Conservation (phyloP, 441 rosid genomes). For the Populus hybrid region DNA sequence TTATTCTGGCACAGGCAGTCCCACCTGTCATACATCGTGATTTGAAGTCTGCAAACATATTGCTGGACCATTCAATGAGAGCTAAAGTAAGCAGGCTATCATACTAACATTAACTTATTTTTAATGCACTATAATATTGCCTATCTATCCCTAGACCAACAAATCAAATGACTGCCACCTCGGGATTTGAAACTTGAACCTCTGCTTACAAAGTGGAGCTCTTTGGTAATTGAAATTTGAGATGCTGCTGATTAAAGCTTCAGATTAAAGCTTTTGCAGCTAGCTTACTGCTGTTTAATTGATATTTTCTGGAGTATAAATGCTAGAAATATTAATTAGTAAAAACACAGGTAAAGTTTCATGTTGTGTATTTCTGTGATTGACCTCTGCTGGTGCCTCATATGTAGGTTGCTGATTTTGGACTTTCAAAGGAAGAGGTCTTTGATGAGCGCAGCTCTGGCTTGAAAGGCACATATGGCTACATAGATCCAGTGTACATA, state of each 20-base stretch:
- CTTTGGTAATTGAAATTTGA: not conserved
- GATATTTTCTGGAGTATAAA: not conserved
- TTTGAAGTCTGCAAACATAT: slow-evolving; percentile 86
- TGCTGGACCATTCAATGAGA: slow-evolving; percentile 85
- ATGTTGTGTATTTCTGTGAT: not conserved
- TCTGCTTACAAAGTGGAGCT: not conserved
- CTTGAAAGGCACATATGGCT: slow-evolving; percentile 91
- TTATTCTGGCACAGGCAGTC: slow-evolving; percentile 61
- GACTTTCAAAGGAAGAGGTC: slow-evolving; percentile 85
- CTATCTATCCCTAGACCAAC: not conserved
- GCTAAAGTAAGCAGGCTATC: slow-evolving; percentile 62
- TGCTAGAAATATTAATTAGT: not conserved
- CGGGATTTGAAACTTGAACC: not conserved
- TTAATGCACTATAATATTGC: not conserved
- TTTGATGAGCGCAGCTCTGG: slow-evolving; percentile 71
- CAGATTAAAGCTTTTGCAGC: not conserved
- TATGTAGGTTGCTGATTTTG: slow-evolving; percentile 91
- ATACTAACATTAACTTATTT: not conserved
- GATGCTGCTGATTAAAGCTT: not conserved
- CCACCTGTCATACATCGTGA: slow-evolving; percentile 97
- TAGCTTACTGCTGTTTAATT: not conserved
- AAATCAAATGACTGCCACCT: not conserved
- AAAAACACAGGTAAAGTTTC: not conserved
- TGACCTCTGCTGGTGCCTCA: not conserved
- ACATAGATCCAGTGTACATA: slow-evolving; percentile 81